Base-by-base conservation (phyloP, 768 basidiomycete genomes). In the Cyclocybe aegerita region DNA sequence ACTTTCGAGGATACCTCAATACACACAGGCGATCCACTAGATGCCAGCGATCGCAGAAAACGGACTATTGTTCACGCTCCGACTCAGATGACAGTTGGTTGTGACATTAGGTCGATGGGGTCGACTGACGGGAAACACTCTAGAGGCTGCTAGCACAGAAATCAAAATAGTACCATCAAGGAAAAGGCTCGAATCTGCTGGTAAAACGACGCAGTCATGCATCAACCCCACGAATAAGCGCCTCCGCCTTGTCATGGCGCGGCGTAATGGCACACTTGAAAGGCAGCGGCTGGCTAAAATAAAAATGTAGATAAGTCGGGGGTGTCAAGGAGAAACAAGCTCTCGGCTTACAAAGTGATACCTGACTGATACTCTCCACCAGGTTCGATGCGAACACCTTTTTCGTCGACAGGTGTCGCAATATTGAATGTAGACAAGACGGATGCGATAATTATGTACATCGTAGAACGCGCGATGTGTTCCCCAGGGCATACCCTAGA, bases 351-450 rank as follows among this genome's bases (percentile, higher is more conserved):
- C 56, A 53, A 49, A n/a, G 55, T 60, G 16, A 60, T 48, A 2
- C 49, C 53, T n/a, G 55, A 55, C 10, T 44, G 47, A 43, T 56
- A 61, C 39, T 58, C 52, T 15, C 50, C 47, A 0, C 49, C 50
- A n/a, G 57, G 59, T 32, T 58, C 50, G 2, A 65, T 61, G 29
- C 52, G 52, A 0, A 43, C 39, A 2, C 66, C 65, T 2, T 60
- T 46, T 17, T 58, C 54, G 39, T 67, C 67, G 1, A 60, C 41
- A 0, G 63, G 60, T 14, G 60, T 65, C 5, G 56, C 44, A n/a
- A 74, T 65, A 34, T 59, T 49, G 54, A 69, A 72, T 5, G 63
- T 58, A 2, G 64, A 64, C 5, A 74, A 55, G n/a, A 74, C 56
- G 3, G 65, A 64, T 9, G 67, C 62, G 3, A 62, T 57, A 8